Percentiles rank a stretch among this genome's conserved stretches.
Evolutionary conservation across 1,284 basidiomycete species (phyloP).

Genomic region (Cystobasidium sp.): DNA sequence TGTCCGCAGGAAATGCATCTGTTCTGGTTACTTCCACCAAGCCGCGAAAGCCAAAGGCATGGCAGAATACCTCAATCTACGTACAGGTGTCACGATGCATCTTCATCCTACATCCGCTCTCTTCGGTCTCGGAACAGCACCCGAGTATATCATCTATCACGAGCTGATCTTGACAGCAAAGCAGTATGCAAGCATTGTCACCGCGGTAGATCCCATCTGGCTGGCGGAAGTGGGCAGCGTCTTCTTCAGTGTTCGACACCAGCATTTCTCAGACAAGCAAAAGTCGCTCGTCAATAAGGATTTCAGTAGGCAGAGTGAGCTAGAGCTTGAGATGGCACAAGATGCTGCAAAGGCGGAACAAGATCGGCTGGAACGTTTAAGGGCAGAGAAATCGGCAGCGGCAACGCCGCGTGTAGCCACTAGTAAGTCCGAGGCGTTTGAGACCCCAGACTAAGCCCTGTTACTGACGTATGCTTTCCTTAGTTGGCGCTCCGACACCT

Average conservation of each 20-base stretch:
- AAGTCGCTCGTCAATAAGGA: conserved; percentile 79
- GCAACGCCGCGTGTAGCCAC: conserved; percentile 51
- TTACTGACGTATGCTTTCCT: not conserved
- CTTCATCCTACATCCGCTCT: conserved; percentile 95
- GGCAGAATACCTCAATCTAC: conserved; percentile 96
- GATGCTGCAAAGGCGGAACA: conserved; percentile 42
- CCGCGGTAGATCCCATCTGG: conserved; percentile 93
- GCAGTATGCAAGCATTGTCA: conserved; percentile 96
- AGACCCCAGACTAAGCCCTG: no score
- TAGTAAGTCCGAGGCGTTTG: conserved; percentile 27
- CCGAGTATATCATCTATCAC: conserved; percentile 95
- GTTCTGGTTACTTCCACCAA: conserved; percentile 98
- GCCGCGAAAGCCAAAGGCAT: conserved; percentile 97
- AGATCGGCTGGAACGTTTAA: conserved; percentile 47
- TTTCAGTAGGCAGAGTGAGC: conserved; percentile 83
- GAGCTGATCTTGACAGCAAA: conserved; percentile 81
- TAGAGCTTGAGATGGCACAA: conserved; percentile 64
- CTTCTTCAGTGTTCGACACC: conserved; percentile 50
- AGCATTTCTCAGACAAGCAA: conserved; percentile 80
- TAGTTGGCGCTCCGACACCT: conserved; percentile 41
- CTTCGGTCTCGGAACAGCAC: conserved; percentile 91
- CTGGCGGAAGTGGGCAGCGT: conserved; percentile 62
- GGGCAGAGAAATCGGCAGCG: conserved; percentile 49
- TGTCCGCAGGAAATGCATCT: conserved; percentile 82
- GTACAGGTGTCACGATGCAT: conserved; percentile 88